Conservation (phyloP, 164 flowering plant genomes). For the Santalum album region DNA sequence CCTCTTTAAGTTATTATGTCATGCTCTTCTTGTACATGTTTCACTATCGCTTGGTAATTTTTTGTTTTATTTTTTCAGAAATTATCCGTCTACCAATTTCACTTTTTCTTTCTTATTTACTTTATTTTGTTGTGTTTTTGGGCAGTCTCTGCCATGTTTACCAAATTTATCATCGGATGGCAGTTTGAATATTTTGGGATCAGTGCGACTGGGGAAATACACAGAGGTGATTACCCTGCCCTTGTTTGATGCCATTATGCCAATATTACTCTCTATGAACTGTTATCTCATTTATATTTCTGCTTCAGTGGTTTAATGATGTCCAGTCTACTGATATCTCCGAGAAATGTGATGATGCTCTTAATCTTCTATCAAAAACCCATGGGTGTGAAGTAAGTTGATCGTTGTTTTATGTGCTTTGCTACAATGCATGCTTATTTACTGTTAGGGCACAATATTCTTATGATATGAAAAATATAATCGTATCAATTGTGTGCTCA, state of each 20-base stretch:
- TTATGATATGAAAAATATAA: background rate
- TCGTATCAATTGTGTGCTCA: background rate
- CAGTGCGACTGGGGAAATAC: constrained; percentile 77
- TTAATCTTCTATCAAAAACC: constrained; percentile 37
- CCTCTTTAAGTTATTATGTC: too few species aligned
- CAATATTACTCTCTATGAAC: background rate
- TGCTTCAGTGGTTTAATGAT: constrained; percentile 91
- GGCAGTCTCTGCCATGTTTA: constrained; percentile 70
- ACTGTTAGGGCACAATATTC: too few species aligned
- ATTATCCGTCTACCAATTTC: too few species aligned
- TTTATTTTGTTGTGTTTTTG: too few species aligned
- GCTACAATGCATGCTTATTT: too few species aligned
- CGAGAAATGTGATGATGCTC: constrained; percentile 68
- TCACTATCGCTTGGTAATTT: too few species aligned
- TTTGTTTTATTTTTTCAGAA: too few species aligned
- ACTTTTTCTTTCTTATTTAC: too few species aligned
- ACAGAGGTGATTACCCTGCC: constrained; percentile 44
- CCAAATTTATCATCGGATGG: constrained; percentile 55
- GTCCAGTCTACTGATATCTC: constrained; percentile 77
- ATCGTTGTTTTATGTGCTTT: background rate
- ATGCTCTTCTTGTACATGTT: too few species aligned
- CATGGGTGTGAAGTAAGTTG: constrained; percentile 72
- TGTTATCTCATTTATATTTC: constrained; percentile 3
- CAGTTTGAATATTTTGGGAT: constrained; percentile 29
- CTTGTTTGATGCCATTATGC: background rate